Conservation (phyloP, 345 rosid species). For the Boechera stricta region DNA sequence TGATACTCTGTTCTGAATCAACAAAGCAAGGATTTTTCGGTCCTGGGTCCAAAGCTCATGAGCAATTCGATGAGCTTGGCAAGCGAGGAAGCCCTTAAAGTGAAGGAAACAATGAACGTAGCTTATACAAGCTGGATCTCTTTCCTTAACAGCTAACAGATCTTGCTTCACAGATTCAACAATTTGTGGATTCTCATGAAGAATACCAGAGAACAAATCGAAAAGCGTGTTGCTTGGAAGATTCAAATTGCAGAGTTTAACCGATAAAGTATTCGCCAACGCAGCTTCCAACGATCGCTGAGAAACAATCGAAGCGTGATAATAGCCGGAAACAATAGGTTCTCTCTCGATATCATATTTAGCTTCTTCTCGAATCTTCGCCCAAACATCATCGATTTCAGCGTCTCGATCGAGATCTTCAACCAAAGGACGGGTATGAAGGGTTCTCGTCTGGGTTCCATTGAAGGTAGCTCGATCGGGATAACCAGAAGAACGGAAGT, state of each 20-base stretch:
- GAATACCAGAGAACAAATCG: slow-evolving; percentile 66
- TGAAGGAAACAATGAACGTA: slow-evolving; percentile 77
- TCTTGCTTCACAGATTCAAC: slow-evolving; percentile 63
- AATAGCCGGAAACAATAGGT: slow-evolving; percentile 73
- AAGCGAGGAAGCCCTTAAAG: slow-evolving; percentile 81
- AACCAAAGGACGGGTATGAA: slow-evolving; percentile 38
- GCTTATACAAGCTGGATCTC: slow-evolving; percentile 88
- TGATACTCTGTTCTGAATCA: slow-evolving; percentile 78
- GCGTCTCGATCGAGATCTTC: slow-evolving; percentile 43
- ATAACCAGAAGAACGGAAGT: slow-evolving; percentile 49
- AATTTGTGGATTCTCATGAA: slow-evolving; percentile 56
- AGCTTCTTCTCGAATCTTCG: slow-evolving; percentile 69
- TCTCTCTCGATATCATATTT: slow-evolving; percentile 63
- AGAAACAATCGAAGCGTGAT: slow-evolving; percentile 65
- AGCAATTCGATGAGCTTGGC: slow-evolving; percentile 82
- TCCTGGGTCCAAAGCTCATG: slow-evolving; percentile 78
- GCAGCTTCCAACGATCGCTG: slow-evolving; percentile 70
- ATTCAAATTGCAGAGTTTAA: slow-evolving; percentile 66
- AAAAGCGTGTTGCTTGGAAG: slow-evolving; percentile 62
- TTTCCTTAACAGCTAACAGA: slow-evolving; percentile 66
- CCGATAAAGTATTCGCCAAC: slow-evolving; percentile 70
- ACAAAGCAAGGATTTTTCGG: slow-evolving; percentile 60
- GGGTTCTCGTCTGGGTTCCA: slow-evolving; percentile 44
- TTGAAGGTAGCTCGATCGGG: slow-evolving; percentile 47
- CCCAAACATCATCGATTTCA: slow-evolving; percentile 57